Conservation (phyloP, 352 stramenopile genomes). For the Phytophthora europaea region DNA sequence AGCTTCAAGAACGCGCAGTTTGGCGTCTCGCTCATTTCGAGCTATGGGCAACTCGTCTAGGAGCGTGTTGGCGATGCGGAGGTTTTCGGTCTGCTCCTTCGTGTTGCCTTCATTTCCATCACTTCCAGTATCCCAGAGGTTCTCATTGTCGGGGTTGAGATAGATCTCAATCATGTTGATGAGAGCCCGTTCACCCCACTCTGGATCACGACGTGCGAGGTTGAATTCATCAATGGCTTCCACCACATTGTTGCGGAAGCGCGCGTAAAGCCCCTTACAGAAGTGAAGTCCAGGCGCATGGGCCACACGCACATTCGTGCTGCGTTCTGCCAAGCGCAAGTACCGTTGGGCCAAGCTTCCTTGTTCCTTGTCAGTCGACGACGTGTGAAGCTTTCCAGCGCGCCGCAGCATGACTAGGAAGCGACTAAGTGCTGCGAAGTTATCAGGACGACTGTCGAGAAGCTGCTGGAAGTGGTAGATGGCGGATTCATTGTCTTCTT, state of each 20-base stretch:
- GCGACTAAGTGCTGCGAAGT: conserved; percentile 91
- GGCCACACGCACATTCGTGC: conserved; percentile 65
- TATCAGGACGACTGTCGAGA: conserved; percentile 90
- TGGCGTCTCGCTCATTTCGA: conserved; percentile 59
- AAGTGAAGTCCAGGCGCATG: conserved; percentile 91
- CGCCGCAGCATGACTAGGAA: conserved; percentile 91
- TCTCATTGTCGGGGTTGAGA: conserved; percentile 94
- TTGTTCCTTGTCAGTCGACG: conserved; percentile 38
- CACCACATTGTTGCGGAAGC: conserved; percentile 92
- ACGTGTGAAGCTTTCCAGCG: conserved; percentile 79
- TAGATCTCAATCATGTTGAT: conserved; percentile 96
- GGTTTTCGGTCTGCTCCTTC: conserved; percentile 88
- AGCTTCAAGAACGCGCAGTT: conserved; percentile 87
- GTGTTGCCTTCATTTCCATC: conserved; percentile 53
- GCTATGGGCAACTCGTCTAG: conserved; percentile 84
- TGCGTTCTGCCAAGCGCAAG: conserved; percentile 85
- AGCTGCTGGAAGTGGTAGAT: conserved; percentile 93
- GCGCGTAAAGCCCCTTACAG: conserved; percentile 92
- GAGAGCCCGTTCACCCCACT: conserved; percentile 91
- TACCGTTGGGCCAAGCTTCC: conserved; percentile 59
- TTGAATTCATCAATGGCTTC: conserved; percentile 95
- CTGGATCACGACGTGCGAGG: conserved; percentile 83
- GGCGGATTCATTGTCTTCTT: conserved; percentile 89
- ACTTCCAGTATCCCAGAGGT: conserved; percentile 86
- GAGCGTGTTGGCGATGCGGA: conserved; percentile 90